Base-by-base conservation (phyloP, 1,284 basidiomycete genomes). In the Anthracocystis panici-leucophaei region DNA sequence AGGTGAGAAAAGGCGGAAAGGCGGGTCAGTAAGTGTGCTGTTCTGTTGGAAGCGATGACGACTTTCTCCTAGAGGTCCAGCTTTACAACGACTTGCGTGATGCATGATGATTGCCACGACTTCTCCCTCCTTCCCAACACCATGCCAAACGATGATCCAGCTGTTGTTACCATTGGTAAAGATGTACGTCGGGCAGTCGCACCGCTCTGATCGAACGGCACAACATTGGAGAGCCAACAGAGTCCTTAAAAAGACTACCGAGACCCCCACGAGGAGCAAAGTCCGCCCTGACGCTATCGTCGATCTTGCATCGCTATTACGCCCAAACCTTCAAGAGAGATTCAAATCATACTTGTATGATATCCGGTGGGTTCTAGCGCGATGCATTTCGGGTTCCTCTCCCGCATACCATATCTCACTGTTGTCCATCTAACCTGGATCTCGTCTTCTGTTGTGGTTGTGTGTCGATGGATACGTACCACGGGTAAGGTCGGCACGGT, bases 311-410 rank as follows among this genome's bases (percentile, higher is more conserved):
- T 79, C 81, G 61, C 80, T 78, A 69, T 75, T 84, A 84, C 83
- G 78, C 83, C 83, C 83, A 61, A 60, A 75, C 82, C 81, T 66
- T 84, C 83, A 82, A 74, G 53, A 64, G 48, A 57, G 45, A 25
- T 38, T 14, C 44, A n/a, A 48, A 42, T n/a, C 46, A 38, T 51
- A 57, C 21, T 33, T 33, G 11, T 42, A 48, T 48, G 44, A 51
- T 54, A 65, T 82, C 81, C 77, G 82, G 83, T 70, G 82, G 83
- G 83, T 84, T 84, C 83, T 84, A 84, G 83, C 81, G 80, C 66
- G 55, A 78, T 84, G 83, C 82, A 65, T 54, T 31, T 51, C 53
- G 45, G 20, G 14, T 29, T 50, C 29, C 45, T 16, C 21, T 14
- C 29, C 14, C 3, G 2, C 8, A 21, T 11, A 41, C 41, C 44